Evolutionary conservation across 768 basidiomycete genomes (phyloP), one percentile per base, ranked within the genome.

Genomic region (Tulasnella sp.): DNA sequence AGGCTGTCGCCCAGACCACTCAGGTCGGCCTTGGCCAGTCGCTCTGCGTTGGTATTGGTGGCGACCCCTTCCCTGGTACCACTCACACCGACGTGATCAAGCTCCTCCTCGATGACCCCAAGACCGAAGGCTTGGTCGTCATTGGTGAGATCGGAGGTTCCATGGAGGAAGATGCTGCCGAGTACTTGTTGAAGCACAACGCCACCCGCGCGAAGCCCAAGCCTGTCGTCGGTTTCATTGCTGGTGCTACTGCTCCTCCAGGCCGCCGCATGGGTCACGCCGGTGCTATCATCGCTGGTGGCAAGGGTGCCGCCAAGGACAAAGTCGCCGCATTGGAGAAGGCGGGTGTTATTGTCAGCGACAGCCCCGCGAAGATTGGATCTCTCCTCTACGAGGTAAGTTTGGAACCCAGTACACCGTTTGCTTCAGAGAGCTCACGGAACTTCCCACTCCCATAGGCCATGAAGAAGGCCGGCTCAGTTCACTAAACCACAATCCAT

Each of bases 121-220:
- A 92, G 78, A 99, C 98, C 1, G 91, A 98, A 86, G 98, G 95
- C 93, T 48, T 99, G 81, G 97, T 99, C 80, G 87, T 99, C 80
- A 99, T 99, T 82, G 98, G 98, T 79, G 98, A 99, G 86, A 99
- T 99, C 81, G 98, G 98, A 80, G 98, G 98, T 29, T 92, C 94
- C 10, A 98, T 98, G 97, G 98, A 99, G 86, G 98, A 99, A 85
- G 97, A 99, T 80, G 98, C 98, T 9, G 98, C 98, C 6, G 98
- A 96, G 81, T 99, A 97, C 85, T 87, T 99, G 77, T 93, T 93
- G 83, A 88, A 89, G 84, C 92, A 93, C 87, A 99, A 99, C 88
- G 93, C 94, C 86, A 95, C 92, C 37, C 89, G 93, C 75, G 85
- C 85, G 77, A 87, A 91, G 81, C 94, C 94, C 78, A 99, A 99